phyloP scores from a whole-genome alignment of 2,329 filamentous ascomycete species.

The Zelopaecilomyces penicillatus region DNA sequence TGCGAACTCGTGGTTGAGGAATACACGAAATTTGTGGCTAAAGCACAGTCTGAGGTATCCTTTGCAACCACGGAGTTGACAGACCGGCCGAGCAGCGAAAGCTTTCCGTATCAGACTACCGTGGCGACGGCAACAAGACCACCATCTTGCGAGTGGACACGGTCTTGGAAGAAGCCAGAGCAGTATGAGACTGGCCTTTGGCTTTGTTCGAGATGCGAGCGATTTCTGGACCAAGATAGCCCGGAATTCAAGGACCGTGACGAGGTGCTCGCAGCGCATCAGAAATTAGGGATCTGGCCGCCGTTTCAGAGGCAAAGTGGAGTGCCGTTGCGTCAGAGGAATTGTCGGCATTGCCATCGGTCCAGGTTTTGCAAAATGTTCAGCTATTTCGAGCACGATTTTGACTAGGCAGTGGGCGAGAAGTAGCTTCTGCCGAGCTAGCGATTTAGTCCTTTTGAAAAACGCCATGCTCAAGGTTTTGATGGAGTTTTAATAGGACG shows the following conservation, averaged over 20 bases:
- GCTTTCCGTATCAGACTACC: too few relatives aligned
- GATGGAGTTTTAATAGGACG: neutral
- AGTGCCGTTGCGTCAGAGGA: conserved; percentile 5
- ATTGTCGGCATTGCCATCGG: conserved; percentile 10
- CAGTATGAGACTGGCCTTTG: conserved; percentile 9
- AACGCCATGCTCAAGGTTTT: neutral
- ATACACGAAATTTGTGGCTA: too few relatives aligned
- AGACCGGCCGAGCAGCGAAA: too few relatives aligned
- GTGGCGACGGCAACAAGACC: too few relatives aligned
- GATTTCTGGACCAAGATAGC: conserved; percentile 3
- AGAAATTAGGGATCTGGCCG: conserved; percentile 5
- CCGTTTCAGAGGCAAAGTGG: conserved; percentile 8
- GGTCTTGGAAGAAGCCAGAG: conserved; percentile 8
- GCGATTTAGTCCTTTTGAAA: too few relatives aligned
- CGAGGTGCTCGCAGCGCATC: neutral
- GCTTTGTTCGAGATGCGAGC: conserved; percentile 13
- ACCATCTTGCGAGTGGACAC: neutral
- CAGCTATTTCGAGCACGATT: neutral
- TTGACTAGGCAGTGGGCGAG: too few relatives aligned
- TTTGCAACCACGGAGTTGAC: too few relatives aligned
- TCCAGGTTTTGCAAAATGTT: conserved; percentile 9
- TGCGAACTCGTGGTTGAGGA: too few relatives aligned
- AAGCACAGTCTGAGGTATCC: too few relatives aligned
- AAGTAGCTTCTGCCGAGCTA: too few relatives aligned
- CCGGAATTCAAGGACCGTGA: neutral